phyloP scores from a whole-genome alignment of 2,329 filamentous ascomycete species.

The Clarireedia monteithiana region DNA sequence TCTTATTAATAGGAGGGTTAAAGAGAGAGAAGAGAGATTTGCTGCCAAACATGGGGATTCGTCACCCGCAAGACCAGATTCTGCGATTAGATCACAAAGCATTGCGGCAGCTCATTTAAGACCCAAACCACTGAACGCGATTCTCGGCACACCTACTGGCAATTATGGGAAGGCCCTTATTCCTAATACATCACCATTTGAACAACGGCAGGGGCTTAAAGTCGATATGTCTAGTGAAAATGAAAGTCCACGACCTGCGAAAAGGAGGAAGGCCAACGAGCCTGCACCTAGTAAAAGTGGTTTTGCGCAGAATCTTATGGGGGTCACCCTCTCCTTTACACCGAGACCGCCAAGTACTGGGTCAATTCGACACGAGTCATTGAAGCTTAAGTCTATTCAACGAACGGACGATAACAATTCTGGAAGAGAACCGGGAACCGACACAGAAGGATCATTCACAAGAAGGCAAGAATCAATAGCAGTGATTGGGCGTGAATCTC shows the following conservation, averaged over 20 bases:
- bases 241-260: conserved; percentile 30
- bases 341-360: conserved; percentile 22
- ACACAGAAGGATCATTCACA: neutral
- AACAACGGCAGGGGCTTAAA: conserved; percentile 40
- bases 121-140: conserved; percentile 51
- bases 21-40: conserved; percentile 44
- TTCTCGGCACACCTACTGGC: conserved; percentile 54
- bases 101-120: conserved; percentile 38
- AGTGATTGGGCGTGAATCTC: neutral
- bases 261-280: conserved; percentile 34
- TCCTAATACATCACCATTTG: conserved; percentile 56
- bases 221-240: conserved; percentile 9
- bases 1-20: conserved; percentile 61
- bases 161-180: conserved; percentile 53
- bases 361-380: conserved; percentile 20
- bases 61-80: conserved; percentile 24
- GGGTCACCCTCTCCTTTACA: conserved; percentile 36
- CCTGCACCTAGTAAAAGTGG: conserved; percentile 38
- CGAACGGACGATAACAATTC: conserved; percentile 13
- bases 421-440: neutral
- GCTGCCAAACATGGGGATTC: conserved; percentile 29
- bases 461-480: neutral
- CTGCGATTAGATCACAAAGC: conserved; percentile 13
- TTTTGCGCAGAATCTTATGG: conserved; percentile 45
- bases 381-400: conserved; percentile 11